Evolutionary conservation across 441 rosid genomes (phyloP), one percentile per base, ranked within the genome.

Genomic region (Croton setiger): DNA sequence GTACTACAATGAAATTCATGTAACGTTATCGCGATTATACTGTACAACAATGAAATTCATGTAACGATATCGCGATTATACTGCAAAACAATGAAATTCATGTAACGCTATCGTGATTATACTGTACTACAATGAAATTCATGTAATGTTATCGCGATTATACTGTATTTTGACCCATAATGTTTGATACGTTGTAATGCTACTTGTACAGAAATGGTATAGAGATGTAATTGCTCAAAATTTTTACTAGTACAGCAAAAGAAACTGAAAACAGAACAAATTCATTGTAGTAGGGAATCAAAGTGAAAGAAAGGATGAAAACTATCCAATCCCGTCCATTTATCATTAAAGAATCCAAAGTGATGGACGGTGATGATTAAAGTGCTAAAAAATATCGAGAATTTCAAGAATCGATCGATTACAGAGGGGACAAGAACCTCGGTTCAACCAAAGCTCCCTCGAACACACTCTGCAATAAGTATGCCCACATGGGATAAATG

Each of bases 401-500:
- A 55, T 55, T 36, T 27, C 37, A 36, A 55, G 37, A 8, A 55
- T 55, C 13, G 36, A 55, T 55, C 60, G 37, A 55, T 55, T 55
- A 23, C 60, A 55, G 2, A 55, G 60, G 60, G 60, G 60, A 23
- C 60, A 55, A 3, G 37, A 55, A n/a, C 60, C 60, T 55, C 60
- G 37, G 31, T 27, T 55, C 60, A 55, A n/a, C 60, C 60, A 55
- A 27, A 55, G 17, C 60, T 55, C 60, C 14, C 60, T 55, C 31
- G 60, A 55, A 55, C 60, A 55, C 15, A 55, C 60, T n/a, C 60
- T 55, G 62, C 98, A 93, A 78, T 84, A 93, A 33, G 97, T 85
- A 55, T 93, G 98, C 31, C 98, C 98, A 79, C 98, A 91, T 53
- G 97, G 93, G 63, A 93, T 91, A 72, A 93, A 91, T 51, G 98